Evolutionary conservation across 257 asterid genomes (phyloP).

Genomic region (Nyctanthes arbortristis): DNA sequence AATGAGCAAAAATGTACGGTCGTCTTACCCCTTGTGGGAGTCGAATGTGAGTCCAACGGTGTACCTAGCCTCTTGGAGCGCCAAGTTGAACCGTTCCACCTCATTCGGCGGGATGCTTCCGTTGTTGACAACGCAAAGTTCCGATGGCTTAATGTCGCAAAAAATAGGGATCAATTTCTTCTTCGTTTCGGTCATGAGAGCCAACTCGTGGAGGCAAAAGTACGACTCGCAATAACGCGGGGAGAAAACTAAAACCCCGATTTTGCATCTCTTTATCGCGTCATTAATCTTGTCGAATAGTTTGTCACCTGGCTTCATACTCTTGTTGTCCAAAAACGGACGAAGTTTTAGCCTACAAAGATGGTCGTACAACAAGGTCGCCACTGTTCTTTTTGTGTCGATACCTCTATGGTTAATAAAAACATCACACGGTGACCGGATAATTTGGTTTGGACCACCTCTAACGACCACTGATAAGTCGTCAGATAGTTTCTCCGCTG

Average conservation of each 20-base stretch:
- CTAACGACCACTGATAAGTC: background rate
- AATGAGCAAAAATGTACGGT: background rate
- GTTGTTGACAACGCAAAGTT: slow-evolving; percentile 29
- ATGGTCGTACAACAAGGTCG: slow-evolving; percentile 48
- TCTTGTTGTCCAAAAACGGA: slow-evolving; percentile 57
- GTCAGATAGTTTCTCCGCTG: background rate
- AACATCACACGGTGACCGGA: slow-evolving; percentile 39
- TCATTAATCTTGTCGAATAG: slow-evolving; percentile 48
- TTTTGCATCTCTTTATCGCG: slow-evolving; percentile 41
- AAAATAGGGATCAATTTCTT: slow-evolving; percentile 52
- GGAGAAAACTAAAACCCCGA: slow-evolving; percentile 54
- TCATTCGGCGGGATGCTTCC: slow-evolving; percentile 14
- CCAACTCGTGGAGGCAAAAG: slow-evolving; percentile 58
- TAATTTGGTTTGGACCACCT: slow-evolving; percentile 1
- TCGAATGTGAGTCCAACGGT: slow-evolving; percentile 53
- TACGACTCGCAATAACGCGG: slow-evolving; percentile 56
- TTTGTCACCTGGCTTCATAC: slow-evolving; percentile 61
- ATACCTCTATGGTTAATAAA: slow-evolving; percentile 58
- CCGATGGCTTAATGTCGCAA: slow-evolving; percentile 54
- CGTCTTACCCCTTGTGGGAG: slow-evolving; percentile 43
- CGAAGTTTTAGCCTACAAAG: slow-evolving; percentile 25
- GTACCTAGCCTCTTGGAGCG: slow-evolving; percentile 52
- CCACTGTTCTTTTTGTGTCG: slow-evolving; percentile 48
- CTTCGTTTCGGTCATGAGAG: slow-evolving; percentile 41
- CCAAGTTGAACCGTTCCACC: slow-evolving; percentile 36